phyloP scores from a whole-genome alignment of 805 yeast genomes.

The Wickerhamiella occidentalis region DNA sequence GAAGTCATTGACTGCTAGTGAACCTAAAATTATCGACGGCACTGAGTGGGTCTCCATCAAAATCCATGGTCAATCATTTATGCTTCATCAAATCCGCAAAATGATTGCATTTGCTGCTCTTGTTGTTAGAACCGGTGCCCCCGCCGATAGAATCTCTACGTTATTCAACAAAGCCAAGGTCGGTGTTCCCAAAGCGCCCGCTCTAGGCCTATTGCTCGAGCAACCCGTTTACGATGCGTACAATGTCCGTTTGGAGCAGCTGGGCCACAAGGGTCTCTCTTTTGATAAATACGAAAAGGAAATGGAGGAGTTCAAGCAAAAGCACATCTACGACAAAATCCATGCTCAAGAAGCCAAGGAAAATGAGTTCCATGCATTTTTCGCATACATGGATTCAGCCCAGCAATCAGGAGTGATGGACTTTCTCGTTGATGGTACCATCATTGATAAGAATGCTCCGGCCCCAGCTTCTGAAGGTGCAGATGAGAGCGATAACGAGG shows the following conservation, averaged over 20 bases:
- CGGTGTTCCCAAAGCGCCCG: conserved; percentile 95
- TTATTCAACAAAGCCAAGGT: conserved; percentile 65
- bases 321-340: conserved; percentile 81
- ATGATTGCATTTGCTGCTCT: conserved; percentile 94
- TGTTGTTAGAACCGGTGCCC: conserved; percentile 76
- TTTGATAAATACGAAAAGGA: conserved; percentile 53
- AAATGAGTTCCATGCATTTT: conserved; percentile 81
- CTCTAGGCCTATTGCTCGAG: conserved; percentile 80
- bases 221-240: conserved; percentile 84
- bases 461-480: not conserved
- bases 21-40: conserved; percentile 82
- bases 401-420: conserved; percentile 52
- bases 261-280: conserved; percentile 66
- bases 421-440: conserved; percentile 31
- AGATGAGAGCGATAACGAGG: conserved; percentile 19
- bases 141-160: conserved; percentile 58
- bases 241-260: conserved; percentile 54
- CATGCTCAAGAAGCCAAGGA: conserved; percentile 82
- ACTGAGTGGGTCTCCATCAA: conserved; percentile 95
- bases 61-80: conserved; percentile 95
- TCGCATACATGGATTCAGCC: conserved; percentile 77
- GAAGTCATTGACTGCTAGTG: conserved; percentile 66
- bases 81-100: conserved; percentile 95
- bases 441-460: not conserved
- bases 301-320: conserved; percentile 78